A percentile compares a stretch with the other conserved stretches of the same genome.
Evolutionary conservation across 805 yeast genomes (phyloP).

Genomic region (Metschnikowia lochheadii): DNA sequence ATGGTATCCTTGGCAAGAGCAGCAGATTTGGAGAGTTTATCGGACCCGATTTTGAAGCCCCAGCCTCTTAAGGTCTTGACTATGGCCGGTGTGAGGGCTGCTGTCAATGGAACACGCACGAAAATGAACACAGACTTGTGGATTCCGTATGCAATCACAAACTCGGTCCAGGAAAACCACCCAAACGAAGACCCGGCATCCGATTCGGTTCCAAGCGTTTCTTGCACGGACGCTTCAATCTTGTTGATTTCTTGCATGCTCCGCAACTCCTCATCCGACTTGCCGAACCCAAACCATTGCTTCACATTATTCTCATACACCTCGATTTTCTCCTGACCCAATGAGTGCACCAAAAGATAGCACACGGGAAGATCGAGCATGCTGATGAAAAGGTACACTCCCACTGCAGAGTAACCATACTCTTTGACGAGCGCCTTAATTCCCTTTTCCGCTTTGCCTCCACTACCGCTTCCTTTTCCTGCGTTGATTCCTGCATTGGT

Average conservation of each 20-base stretch:
- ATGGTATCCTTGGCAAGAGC: slow-evolving; percentile 12
- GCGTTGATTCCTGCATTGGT: neutral
- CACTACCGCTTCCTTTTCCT: too few relatives aligned
- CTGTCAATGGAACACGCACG: slow-evolving; percentile 83
- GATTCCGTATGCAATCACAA: slow-evolving; percentile 85
- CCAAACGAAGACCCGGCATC: slow-evolving; percentile 20
- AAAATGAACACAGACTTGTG: slow-evolving; percentile 78
- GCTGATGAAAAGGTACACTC: slow-evolving; percentile 73
- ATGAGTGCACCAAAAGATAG: slow-evolving; percentile 74
- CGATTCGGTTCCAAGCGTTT: slow-evolving; percentile 20
- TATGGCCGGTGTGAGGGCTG: slow-evolving; percentile 83
- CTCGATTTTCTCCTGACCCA: slow-evolving; percentile 79
- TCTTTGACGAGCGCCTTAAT: slow-evolving; percentile 68
- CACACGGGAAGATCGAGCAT: slow-evolving; percentile 79
- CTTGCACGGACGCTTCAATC: slow-evolving; percentile 25
- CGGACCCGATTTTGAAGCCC: slow-evolving; percentile 76
- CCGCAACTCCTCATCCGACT: slow-evolving; percentile 40
- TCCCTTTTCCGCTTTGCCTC: slow-evolving; percentile 33
- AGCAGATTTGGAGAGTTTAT: slow-evolving; percentile 41
- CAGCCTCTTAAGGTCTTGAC: slow-evolving; percentile 61
- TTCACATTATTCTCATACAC: slow-evolving; percentile 60
- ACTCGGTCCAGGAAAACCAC: slow-evolving; percentile 67
- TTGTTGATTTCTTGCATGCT: slow-evolving; percentile 32
- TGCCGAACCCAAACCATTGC: slow-evolving; percentile 59
- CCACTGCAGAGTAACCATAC: slow-evolving; percentile 89